Evolutionary conservation across 805 yeast genomes (phyloP).

Genomic region (Cyberlindnera euphorbiiphila): DNA sequence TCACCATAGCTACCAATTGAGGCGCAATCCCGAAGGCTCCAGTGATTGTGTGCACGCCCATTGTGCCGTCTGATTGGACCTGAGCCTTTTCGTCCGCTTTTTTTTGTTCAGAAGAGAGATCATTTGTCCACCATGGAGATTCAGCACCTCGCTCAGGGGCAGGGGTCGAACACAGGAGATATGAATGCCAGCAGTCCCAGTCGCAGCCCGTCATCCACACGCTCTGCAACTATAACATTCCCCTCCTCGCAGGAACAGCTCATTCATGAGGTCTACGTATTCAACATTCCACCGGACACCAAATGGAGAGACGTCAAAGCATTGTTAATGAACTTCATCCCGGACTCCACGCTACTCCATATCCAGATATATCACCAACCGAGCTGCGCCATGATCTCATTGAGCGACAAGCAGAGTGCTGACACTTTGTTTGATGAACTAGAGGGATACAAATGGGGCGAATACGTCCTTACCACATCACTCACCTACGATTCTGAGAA

Average conservation of each 20-base stretch:
- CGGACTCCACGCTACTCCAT: conserved; percentile 21
- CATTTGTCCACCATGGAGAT: too few relatives aligned
- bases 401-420: conserved; percentile 14
- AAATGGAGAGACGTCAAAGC: conserved; percentile 25
- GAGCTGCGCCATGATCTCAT: conserved; percentile 11
- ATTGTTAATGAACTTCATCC: conserved; percentile 15
- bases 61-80: too few relatives aligned
- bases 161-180: too few relatives aligned
- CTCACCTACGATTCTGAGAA: background rate
- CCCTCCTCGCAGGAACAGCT: conserved; percentile 7
- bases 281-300: conserved; percentile 20
- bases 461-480: conserved; percentile 11
- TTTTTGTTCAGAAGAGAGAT: too few relatives aligned
- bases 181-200: background rate
- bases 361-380: conserved; percentile 18
- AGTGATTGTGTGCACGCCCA: too few relatives aligned
- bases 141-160: too few relatives aligned
- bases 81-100: too few relatives aligned
- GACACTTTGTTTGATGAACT: conserved; percentile 8
- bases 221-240: conserved; percentile 21
- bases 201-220: conserved; percentile 8
- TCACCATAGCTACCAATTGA: too few relatives aligned
- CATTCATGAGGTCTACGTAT: conserved; percentile 15
- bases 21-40: too few relatives aligned
- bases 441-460: conserved; percentile 21